phyloP scores from a whole-genome alignment of 2,329 filamentous ascomycete species.

The Fusarium neocosmosporiellum region DNA sequence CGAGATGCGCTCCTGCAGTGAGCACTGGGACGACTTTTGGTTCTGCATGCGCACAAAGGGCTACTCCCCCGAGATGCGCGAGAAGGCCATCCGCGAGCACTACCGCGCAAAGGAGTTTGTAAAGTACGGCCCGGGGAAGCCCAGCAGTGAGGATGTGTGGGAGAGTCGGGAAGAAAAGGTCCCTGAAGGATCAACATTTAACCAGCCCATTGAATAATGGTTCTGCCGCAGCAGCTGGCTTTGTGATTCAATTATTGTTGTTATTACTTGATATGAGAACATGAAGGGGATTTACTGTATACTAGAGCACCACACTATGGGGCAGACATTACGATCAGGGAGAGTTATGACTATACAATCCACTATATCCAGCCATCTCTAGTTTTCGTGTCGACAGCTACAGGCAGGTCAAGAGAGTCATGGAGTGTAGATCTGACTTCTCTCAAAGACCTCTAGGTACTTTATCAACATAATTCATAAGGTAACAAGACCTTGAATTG shows the following conservation, averaged over 20 bases:
- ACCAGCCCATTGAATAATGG: conserved; percentile 49
- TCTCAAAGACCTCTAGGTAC: not conserved
- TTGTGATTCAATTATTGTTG: not conserved
- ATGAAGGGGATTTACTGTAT: not conserved
- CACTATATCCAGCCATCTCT: not conserved
- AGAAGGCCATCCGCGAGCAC: conserved; percentile 71
- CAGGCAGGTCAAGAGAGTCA: not conserved
- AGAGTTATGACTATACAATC: not conserved
- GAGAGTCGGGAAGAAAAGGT: conserved; percentile 74
- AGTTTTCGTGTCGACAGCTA: not conserved
- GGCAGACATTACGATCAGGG: not conserved
- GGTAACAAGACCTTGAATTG: not conserved
- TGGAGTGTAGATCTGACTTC: not conserved
- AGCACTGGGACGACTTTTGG: conserved; percentile 95
- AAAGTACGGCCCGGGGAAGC: conserved; percentile 70
- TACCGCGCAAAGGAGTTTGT: conserved; percentile 74
- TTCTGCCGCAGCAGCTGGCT: not conserved
- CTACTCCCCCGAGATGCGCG: conserved; percentile 68
- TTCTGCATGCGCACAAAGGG: conserved; percentile 92
- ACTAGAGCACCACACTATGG: not conserved
- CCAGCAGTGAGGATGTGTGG: conserved; percentile 94
- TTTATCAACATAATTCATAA: not conserved
- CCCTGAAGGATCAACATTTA: conserved; percentile 59
- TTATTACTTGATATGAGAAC: not conserved
- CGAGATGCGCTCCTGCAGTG: conserved; percentile 77